These are phyloP conservation scores for Sporothrix pseudoabietina DNA, from an alignment of 2,329 filamentous ascomycete genomes.

Conservation along the genomic window DNA sequence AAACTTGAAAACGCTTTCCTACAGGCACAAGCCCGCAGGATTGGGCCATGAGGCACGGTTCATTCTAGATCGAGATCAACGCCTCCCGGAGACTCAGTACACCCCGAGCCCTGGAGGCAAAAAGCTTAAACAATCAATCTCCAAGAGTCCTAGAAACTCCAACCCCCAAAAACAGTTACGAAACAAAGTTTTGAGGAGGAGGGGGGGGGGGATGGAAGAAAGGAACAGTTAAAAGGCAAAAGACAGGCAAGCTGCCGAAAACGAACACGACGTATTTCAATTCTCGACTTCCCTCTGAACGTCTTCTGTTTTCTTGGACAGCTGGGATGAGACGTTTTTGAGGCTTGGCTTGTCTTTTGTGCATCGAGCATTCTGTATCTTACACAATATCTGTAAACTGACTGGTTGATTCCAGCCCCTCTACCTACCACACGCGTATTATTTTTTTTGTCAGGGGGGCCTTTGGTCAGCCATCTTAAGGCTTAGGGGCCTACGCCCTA, in stretches of 20 bases:
- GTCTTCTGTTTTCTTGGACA: neutral
- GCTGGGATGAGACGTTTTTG: neutral
- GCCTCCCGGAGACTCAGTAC: neutral
- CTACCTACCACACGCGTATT: neutral
- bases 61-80: neutral
- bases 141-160: neutral
- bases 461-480: neutral
- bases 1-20: neutral
- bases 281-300: neutral
- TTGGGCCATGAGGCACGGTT: neutral
- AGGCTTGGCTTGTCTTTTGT: neutral
- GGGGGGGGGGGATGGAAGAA: neutral
- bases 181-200: neutral
- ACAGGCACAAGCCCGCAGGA: neutral
- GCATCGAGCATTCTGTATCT: neutral
- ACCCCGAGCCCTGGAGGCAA: neutral
- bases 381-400: no score
- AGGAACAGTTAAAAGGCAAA: neutral
- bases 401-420: neutral
- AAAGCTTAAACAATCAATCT: neutral
- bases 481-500: neutral
- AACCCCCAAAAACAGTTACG: neutral
- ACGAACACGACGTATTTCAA: constrained; percentile 18
- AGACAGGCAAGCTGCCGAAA: neutral
- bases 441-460: neutral